Base-by-base conservation (phyloP, 2,329 filamentous ascomycete species). In the Monosporascus sp. region DNA sequence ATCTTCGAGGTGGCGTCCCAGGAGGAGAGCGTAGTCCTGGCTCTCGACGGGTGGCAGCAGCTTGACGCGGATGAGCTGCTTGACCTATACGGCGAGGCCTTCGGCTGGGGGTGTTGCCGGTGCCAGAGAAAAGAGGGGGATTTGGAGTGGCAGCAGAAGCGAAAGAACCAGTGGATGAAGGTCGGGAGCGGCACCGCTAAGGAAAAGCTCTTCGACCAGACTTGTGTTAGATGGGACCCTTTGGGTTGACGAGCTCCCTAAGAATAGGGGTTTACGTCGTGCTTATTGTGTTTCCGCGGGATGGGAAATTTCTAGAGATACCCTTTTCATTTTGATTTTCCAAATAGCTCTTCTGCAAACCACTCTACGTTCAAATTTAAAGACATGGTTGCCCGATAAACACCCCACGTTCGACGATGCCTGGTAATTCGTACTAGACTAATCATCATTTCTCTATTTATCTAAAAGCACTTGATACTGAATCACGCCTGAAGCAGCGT, bases 1-100 rank as follows among this genome's bases (percentile, higher is more conserved):
- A 60, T 60, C 48, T 60, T 60, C 45, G 58, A 60, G 37, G 53
- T 60, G 17, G 56, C 56, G 17, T 48, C 56, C n/a, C 58, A 56
- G 31, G 56, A 60, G 35, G 58, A 60, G 49, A 60, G 58, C 48
- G 54, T 56, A n/a, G 56, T 60, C n/a, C 40, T 58, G 16, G 53
- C 54, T 22, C 47, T 60, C 5, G 54, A 60, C 2, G 58, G 54
- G 8, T 60, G 58, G 58, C 50, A 58, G 26, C 45, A 52, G 3
- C 54, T 60, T 17, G 47, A 37, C 14, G 53, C 52, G n/a, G 58
- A 56, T 16, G 58, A 58, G 19, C 31, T 60, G 27, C 51, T 60
- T 11, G 51, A 54, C 27, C 43, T 60, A n/a, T 60, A 60, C 16
- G 58, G 56, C 22, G 58, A 58, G 48, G 56, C 58, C n/a, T 60